Evolutionary conservation across 2,329 filamentous ascomycete species (phyloP).

Genomic region (Trichoderma koningiopsis): DNA sequence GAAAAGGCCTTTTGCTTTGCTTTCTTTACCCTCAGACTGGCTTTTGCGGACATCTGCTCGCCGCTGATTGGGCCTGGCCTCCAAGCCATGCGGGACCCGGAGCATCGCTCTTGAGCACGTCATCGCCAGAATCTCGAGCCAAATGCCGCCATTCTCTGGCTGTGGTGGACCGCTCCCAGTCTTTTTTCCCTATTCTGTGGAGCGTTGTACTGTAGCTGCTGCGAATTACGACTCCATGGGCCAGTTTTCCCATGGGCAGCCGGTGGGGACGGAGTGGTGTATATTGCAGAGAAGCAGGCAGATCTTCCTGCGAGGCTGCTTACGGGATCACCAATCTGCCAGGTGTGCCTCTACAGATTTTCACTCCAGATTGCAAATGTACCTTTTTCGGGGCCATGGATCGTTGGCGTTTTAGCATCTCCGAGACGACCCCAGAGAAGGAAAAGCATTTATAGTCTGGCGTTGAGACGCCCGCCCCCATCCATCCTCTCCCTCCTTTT

Average conservation of each 20-base stretch:
- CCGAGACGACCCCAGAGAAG: slow-evolving; percentile 3
- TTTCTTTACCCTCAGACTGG: background rate
- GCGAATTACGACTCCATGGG: slow-evolving; percentile 1
- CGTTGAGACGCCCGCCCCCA: background rate
- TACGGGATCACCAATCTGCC: slow-evolving; percentile 16
- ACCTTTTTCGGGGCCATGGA: background rate
- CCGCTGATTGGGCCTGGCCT: slow-evolving; percentile 33
- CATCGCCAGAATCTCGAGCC: slow-evolving; percentile 31
- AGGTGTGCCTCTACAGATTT: background rate
- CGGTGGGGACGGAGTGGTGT: slow-evolving; percentile 1
- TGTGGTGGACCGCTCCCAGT: background rate
- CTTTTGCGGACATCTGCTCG: slow-evolving; percentile 2
- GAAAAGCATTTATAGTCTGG: slow-evolving; percentile 17
- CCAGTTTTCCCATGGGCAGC: background rate
- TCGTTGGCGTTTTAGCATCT: slow-evolving; percentile 14
- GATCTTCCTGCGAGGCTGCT: slow-evolving; percentile 3
- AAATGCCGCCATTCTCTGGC: slow-evolving; percentile 22
- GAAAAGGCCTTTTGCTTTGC: background rate
- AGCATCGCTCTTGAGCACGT: slow-evolving; percentile 41
- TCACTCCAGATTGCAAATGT: background rate
- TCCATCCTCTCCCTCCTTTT: background rate
- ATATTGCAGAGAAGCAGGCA: background rate
- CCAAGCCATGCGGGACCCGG: slow-evolving; percentile 29
- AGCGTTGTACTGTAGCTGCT: background rate
- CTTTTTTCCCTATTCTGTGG: slow-evolving; percentile 9